phyloP scores from a whole-genome alignment of 352 stramenopile genomes.

The Pythium insidiosum region DNA sequence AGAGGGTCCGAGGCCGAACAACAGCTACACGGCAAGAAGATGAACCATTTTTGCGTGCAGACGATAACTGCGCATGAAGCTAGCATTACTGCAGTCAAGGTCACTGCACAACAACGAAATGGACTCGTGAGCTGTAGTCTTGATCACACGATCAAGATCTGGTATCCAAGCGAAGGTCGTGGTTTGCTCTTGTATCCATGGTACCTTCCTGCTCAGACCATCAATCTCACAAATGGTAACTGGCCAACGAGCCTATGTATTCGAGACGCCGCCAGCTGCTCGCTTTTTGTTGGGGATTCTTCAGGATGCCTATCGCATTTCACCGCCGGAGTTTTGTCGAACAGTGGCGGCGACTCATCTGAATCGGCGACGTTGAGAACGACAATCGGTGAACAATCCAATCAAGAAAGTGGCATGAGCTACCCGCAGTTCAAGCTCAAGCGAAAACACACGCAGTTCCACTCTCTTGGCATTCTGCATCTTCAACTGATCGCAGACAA shows the following conservation, averaged over 20 bases:
- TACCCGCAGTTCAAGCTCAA: constrained; percentile 42
- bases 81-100: constrained; percentile 37
- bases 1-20: constrained; percentile 26
- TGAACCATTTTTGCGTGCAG: constrained; percentile 45
- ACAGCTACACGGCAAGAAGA: constrained; percentile 11
- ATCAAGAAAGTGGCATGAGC: background rate
- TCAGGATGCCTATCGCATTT: constrained; percentile 55
- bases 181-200: constrained; percentile 57
- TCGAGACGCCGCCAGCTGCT: constrained; percentile 27
- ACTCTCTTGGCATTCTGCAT: constrained; percentile 47
- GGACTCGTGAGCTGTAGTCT: constrained; percentile 63
- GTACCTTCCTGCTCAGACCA: constrained; percentile 50
- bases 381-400: background rate
- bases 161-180: constrained; percentile 47
- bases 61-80: constrained; percentile 49
- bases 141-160: constrained; percentile 62
- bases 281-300: constrained; percentile 60
- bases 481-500: constrained; percentile 52
- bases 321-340: constrained; percentile 10
- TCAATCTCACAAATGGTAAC: constrained; percentile 33
- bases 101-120: constrained; percentile 35
- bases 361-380: constrained; percentile 2
- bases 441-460: constrained; percentile 51
- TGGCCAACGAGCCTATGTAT: constrained; percentile 57
- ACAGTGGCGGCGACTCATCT: constrained; percentile 4